Evolutionary conservation across 805 yeast species (phyloP), one percentile per base, ranked within the genome.

Genomic region (Teunomyces atbi): DNA sequence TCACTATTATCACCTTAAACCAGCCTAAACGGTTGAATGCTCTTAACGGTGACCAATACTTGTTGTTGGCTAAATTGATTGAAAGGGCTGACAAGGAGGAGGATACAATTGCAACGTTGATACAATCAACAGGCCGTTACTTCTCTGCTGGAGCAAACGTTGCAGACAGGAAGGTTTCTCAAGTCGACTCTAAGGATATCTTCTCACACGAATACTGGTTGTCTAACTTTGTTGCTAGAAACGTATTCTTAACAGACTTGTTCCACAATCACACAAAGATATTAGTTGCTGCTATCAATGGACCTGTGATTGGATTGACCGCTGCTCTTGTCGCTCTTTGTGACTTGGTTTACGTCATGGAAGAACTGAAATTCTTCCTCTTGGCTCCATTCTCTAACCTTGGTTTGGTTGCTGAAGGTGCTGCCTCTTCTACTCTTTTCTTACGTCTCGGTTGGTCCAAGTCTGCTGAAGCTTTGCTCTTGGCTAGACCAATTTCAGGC

Each of bases 71-170:
- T 1, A 72, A 77, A 46, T 67, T 76, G 10, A 65, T 89, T 10
- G 81, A 81, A 52, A 59, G 72, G 48, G 90, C 96, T 0, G 83
- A 86, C 48, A 60, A 67, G 4, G 83, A 86, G 47, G 79, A 80
- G 19, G 69, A 73, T 16, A 83, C 92, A 0, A 58, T 76, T 6
- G 75, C 81, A 19, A 89, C 96, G 1, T 68, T 86, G 42, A 64
- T 89, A 41, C 83, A 81, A 58, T 75, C 89, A 28, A 72, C 85
- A 0, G 96, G 96, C 0, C 73, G 84, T 47, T 86, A 78, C 61
- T 89, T 89, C 63, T 82, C 89, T 20, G 86, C 96, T 5, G 97
- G 97, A 20, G 97, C 96, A 16, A 83, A 89, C 60, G 78, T 86
- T 43, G 73, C 69, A 41, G 73, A 67, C 36, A 59, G 51, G 44